Conservation (phyloP, 2,329 filamentous ascomycete species). For the Curvularia lunata region DNA sequence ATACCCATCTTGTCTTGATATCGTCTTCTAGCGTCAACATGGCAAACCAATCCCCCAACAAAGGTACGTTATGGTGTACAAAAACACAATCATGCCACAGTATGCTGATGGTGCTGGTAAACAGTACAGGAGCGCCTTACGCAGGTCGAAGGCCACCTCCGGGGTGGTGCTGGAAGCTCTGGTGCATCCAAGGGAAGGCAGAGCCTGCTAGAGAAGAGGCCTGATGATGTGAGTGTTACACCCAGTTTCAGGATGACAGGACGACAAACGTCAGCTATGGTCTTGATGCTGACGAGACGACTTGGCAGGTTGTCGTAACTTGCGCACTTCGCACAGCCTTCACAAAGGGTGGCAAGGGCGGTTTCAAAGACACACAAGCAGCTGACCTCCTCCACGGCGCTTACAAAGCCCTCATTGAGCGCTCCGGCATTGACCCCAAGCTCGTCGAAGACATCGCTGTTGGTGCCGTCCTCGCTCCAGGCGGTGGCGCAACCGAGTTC, state of each 20-base stretch:
- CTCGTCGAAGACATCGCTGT: constrained; percentile 93
- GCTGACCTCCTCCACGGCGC: constrained; percentile 85
- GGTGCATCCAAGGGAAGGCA: constrained; percentile 47
- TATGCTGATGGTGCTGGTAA: constrained; percentile 17
- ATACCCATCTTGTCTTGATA: constrained; percentile 7
- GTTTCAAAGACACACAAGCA: constrained; percentile 91
- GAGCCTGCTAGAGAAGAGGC: constrained; percentile 59
- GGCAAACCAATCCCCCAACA: constrained; percentile 47
- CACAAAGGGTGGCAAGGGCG: constrained; percentile 90
- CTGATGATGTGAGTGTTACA: constrained; percentile 59
- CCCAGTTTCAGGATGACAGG: not conserved
- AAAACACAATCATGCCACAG: constrained; percentile 10
- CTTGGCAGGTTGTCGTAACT: constrained; percentile 76
- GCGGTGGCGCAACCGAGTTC: constrained; percentile 96
- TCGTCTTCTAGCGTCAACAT: constrained; percentile 28
- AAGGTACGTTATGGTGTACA: constrained; percentile 18
- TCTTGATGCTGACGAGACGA: constrained; percentile 7
- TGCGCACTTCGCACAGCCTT: constrained; percentile 89
- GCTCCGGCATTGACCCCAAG: constrained; percentile 85
- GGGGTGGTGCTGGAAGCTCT: constrained; percentile 45
- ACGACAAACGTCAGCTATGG: not conserved
- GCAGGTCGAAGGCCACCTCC: constrained; percentile 65
- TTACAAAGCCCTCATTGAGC: constrained; percentile 79
- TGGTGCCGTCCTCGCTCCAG: constrained; percentile 87
- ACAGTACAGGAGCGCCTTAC: constrained; percentile 64